Evolutionary conservation across 352 stramenopile genomes (phyloP).

Genomic region (Pythium sukuiense): DNA sequence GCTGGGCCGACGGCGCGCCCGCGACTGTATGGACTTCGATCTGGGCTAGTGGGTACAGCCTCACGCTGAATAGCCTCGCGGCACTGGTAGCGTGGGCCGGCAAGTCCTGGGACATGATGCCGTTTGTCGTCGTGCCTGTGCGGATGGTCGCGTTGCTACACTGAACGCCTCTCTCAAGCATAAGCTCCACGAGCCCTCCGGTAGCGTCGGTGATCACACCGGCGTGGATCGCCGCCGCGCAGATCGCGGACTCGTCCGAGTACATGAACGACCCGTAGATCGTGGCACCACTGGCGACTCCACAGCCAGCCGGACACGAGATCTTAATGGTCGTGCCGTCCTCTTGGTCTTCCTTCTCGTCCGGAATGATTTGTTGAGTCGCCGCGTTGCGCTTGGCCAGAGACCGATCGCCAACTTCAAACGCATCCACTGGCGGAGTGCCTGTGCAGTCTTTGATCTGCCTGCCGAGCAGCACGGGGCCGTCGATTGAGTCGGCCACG

Average conservation of each 20-base stretch:
- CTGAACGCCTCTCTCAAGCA: slow-evolving; percentile 49
- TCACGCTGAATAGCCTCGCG: slow-evolving; percentile 61
- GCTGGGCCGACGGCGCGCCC: slow-evolving; percentile 75
- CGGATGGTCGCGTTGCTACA: slow-evolving; percentile 29
- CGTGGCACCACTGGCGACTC: slow-evolving; percentile 22
- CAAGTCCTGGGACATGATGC: slow-evolving; percentile 57
- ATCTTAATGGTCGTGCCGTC: slow-evolving; percentile 89
- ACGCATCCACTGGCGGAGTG: slow-evolving; percentile 76
- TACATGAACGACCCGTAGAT: slow-evolving; percentile 82
- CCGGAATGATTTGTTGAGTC: slow-evolving; percentile 23
- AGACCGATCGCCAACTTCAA: slow-evolving; percentile 71
- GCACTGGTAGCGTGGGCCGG: slow-evolving; percentile 25
- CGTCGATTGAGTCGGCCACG: slow-evolving; percentile 40
- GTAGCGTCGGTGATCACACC: slow-evolving; percentile 57
- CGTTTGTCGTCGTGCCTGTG: slow-evolving; percentile 48
- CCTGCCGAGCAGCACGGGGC: slow-evolving; percentile 52
- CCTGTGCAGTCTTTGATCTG: slow-evolving; percentile 92
- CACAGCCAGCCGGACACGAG: slow-evolving; percentile 68
- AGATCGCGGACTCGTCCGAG: slow-evolving; percentile 90
- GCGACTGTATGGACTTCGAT: slow-evolving; percentile 91
- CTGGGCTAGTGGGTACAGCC: slow-evolving; percentile 41
- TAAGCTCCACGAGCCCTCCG: slow-evolving; percentile 73
- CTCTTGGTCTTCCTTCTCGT: slow-evolving; percentile 84
- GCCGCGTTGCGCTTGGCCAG: slow-evolving; percentile 29
- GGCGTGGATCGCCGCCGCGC: slow-evolving; percentile 89